These are phyloP conservation scores for Middelhovenomyces tepae DNA, from an alignment of 805 yeast species.

Conservation along the genomic window DNA sequence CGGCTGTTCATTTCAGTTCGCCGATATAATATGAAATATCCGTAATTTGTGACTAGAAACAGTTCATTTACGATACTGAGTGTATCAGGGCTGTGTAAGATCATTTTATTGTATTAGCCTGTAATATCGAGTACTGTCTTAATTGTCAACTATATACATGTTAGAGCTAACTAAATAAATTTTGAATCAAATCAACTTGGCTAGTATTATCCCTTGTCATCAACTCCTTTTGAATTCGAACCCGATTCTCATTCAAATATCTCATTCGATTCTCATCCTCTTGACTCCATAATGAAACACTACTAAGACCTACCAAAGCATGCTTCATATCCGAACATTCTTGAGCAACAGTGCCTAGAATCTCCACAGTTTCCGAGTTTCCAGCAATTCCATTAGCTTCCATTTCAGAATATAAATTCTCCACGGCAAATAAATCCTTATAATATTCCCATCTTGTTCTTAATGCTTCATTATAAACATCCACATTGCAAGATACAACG, in stretches of 20 bases:
- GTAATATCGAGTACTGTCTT: too few species aligned
- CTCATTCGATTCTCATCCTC: conserved; percentile 21
- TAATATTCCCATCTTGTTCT: conserved; percentile 32
- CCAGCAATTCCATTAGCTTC: conserved; percentile 35
- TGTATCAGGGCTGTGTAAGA: too few species aligned
- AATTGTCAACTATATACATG: too few species aligned
- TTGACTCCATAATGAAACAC: conserved; percentile 23
- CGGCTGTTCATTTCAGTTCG: too few species aligned
- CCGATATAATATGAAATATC: too few species aligned
- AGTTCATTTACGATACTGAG: too few species aligned
- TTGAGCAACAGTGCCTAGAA: conserved; percentile 20
- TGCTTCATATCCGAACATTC: conserved; percentile 22
- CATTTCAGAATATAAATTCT: conserved; percentile 32
- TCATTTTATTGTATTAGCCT: too few species aligned
- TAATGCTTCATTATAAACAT: conserved; percentile 32
- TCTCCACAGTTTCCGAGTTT: conserved; percentile 26
- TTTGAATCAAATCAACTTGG: too few species aligned
- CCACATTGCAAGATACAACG: conserved; percentile 31
- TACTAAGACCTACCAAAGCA: conserved; percentile 14
- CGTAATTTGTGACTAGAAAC: too few species aligned
- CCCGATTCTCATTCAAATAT: conserved; percentile 21
- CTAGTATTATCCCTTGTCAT: too few species aligned
- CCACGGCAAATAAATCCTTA: conserved; percentile 30
- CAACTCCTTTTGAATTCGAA: too few species aligned
- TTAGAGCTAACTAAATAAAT: too few species aligned